Conservation (phyloP, 2,329 filamentous ascomycete species). For the Thelonectria olida region DNA sequence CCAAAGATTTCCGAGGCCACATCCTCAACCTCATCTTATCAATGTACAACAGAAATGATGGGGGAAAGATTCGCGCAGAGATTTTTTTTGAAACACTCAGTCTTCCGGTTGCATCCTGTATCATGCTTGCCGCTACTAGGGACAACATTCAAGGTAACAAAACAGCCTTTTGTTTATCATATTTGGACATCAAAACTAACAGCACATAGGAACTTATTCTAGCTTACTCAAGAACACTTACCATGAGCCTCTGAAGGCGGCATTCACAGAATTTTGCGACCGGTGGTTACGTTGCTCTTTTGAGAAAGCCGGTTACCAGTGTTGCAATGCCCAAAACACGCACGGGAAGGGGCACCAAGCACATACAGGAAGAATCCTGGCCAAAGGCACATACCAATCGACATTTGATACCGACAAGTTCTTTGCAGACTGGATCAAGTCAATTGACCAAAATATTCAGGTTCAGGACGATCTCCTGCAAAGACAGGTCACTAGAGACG, state of each 20-base stretch:
- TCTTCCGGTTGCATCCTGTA: not conserved
- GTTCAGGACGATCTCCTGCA: not conserved
- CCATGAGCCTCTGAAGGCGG: not conserved
- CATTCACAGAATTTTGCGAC: slow-evolving; percentile 11
- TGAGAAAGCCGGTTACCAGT: not conserved
- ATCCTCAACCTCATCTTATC: slow-evolving; percentile 15
- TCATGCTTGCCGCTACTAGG: not conserved
- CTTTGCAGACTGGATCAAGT: not conserved
- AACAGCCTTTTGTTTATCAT: not conserved
- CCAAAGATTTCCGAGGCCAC: slow-evolving; percentile 8
- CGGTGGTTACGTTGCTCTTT: slow-evolving; percentile 11
- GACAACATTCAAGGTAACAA: slow-evolving; percentile 2
- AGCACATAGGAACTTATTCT: not conserved
- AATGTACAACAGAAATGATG: not conserved
- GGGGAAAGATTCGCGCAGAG: not conserved
- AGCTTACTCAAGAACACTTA: not conserved
- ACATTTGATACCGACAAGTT: not conserved
- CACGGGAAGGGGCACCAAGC: slow-evolving; percentile 11
- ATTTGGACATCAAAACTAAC: not conserved
- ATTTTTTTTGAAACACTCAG: not conserved
- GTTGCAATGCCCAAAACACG: slow-evolving; percentile 2
- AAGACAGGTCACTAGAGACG: not conserved
- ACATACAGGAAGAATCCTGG: not conserved
- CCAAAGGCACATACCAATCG: not conserved
- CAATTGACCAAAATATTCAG: not conserved